Conservation (phyloP, 2,329 filamentous ascomycete species). For the Hypoxylon sp. region DNA sequence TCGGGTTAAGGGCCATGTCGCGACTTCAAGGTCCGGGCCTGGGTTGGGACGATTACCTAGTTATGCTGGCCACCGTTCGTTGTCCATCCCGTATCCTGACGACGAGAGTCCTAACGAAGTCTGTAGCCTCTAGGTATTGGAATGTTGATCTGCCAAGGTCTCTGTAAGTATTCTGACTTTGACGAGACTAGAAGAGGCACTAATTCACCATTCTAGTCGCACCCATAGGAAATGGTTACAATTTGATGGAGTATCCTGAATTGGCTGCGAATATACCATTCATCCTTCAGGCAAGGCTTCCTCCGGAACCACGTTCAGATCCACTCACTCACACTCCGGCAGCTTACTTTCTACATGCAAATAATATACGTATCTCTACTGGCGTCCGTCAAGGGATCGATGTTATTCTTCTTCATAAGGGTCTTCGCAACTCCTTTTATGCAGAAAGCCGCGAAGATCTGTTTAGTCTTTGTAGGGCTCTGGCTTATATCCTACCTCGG, state of each 20-base stretch:
- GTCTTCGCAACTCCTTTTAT: constrained; percentile 37
- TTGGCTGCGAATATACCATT: constrained; percentile 37
- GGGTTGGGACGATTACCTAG: constrained; percentile 52
- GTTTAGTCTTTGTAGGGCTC: constrained; percentile 44
- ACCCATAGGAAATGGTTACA: constrained; percentile 38
- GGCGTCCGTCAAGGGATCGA: constrained; percentile 39
- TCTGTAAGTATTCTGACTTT: constrained; percentile 30
- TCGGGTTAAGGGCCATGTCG: constrained; percentile 47
- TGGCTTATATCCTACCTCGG: constrained; percentile 48
- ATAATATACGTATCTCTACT: constrained; percentile 38
- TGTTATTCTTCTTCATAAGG: constrained; percentile 43
- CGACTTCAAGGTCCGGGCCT: constrained; percentile 51
- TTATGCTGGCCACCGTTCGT: constrained; percentile 47
- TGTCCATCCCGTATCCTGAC: not conserved
- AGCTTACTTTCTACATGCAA: constrained; percentile 42
- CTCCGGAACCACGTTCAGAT: not conserved
- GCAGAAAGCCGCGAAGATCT: constrained; percentile 42
- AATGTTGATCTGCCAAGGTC: constrained; percentile 39
- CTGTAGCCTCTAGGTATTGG: constrained; percentile 36
- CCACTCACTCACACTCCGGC: constrained; percentile 6
- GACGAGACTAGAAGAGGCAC: not conserved
- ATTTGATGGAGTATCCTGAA: constrained; percentile 32
- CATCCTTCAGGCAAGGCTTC: constrained; percentile 35
- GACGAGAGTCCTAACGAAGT: constrained; percentile 6
- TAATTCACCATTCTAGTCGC: constrained; percentile 22